Conservation (phyloP, 331 rosid species). For the Acacia pycnantha region DNA sequence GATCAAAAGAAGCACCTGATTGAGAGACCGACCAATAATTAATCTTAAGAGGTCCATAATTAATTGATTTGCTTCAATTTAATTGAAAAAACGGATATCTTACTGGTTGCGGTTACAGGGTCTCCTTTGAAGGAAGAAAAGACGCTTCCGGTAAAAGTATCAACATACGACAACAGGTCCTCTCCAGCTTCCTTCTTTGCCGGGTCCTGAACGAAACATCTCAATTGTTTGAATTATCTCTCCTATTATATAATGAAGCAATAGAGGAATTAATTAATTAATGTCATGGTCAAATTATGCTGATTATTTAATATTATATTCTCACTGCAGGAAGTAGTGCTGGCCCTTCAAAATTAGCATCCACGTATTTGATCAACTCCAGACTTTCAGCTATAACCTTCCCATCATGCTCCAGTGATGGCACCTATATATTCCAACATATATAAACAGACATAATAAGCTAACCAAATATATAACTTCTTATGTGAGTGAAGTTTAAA, state of each 20-base stretch:
- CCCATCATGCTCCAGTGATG: constrained; percentile 68
- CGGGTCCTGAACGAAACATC: constrained; percentile 44
- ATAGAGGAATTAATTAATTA: neutral
- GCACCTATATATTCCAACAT: constrained; percentile 52
- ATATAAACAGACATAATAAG: neutral
- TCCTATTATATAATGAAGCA: neutral
- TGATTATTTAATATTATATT: neutral
- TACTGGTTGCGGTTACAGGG: constrained; percentile 42
- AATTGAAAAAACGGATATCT: neutral
- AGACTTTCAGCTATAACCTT: constrained; percentile 70
- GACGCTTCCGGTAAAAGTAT: constrained; percentile 29
- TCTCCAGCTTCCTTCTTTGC: constrained; percentile 44
- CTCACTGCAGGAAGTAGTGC: constrained; percentile 48
- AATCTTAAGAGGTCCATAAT: neutral
- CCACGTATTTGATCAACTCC: constrained; percentile 67
- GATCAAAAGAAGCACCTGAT: constrained; percentile 57
- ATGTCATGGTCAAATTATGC: neutral
- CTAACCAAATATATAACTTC: neutral
- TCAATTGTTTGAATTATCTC: neutral
- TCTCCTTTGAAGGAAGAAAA: constrained; percentile 44
- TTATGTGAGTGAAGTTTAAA: no score
- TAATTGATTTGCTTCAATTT: neutral
- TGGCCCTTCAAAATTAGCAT: constrained; percentile 70
- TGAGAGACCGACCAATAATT: neutral
- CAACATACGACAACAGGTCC: constrained; percentile 41